Conservation (phyloP, 1,139 yeast species). For the Debaryomyces robertsiae region DNA sequence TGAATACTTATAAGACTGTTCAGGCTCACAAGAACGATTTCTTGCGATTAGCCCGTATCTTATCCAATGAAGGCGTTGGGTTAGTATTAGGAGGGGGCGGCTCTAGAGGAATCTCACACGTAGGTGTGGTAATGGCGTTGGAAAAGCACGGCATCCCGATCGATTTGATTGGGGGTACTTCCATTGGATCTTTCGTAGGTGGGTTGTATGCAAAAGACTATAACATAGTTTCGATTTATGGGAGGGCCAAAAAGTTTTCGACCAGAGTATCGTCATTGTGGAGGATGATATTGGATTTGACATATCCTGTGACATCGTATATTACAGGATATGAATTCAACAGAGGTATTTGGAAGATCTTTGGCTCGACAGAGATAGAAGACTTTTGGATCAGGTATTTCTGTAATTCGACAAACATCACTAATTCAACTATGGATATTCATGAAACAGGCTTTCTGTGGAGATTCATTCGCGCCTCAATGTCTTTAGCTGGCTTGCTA, state of each 20-base stretch:
- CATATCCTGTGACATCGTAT: conserved; percentile 92
- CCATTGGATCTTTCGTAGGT: conserved; percentile 94
- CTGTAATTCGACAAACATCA: conserved; percentile 93
- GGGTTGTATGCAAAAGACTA: conserved; percentile 93
- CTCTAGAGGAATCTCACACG: conserved; percentile 90
- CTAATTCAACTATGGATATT: conserved; percentile 93
- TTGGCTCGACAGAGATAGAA: conserved; percentile 90
- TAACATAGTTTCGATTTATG: conserved; percentile 87
- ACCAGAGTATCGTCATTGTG: conserved; percentile 81
- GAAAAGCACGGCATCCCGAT: conserved; percentile 93
- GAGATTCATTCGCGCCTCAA: conserved; percentile 93
- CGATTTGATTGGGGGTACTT: conserved; percentile 93
- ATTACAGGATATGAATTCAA: conserved; percentile 97
- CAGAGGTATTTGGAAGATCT: conserved; percentile 93
- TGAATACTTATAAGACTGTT: conserved; percentile 42
- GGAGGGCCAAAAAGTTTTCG: conserved; percentile 85
- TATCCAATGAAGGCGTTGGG: conserved; percentile 93
- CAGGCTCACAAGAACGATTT: conserved; percentile 83
- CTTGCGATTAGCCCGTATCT: conserved; percentile 79
- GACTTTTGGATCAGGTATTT: conserved; percentile 93
- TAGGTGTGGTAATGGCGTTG: conserved; percentile 90
- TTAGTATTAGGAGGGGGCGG: conserved; percentile 97
- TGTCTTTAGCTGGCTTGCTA: conserved; percentile 92
- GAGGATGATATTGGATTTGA: conserved; percentile 81
- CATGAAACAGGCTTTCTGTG: conserved; percentile 93